These are phyloP conservation scores for Trichoderma harzianum DNA, from an alignment of 2,329 filamentous ascomycete species.

Conservation along the genomic window DNA sequence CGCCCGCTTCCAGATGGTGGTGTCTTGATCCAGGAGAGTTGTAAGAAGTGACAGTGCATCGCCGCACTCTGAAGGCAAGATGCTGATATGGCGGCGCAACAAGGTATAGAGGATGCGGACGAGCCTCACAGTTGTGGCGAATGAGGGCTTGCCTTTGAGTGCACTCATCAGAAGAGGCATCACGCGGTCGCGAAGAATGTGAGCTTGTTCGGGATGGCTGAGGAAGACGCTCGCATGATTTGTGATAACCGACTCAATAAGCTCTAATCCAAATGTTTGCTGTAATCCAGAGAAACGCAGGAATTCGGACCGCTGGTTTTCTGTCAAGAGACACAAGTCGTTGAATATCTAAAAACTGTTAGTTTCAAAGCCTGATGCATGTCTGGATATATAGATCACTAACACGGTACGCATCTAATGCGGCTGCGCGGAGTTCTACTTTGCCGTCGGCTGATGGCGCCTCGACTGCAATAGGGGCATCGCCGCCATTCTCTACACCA, in stretches of 20 bases:
- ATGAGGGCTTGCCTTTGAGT: constrained; percentile 73
- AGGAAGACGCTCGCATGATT: constrained; percentile 81
- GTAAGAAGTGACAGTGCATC: constrained; percentile 78
- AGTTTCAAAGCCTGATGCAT: constrained; percentile 1
- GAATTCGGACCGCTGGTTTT: constrained; percentile 79
- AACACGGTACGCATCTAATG: constrained; percentile 79
- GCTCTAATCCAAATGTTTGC: constrained; percentile 80
- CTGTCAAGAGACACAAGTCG: constrained; percentile 83
- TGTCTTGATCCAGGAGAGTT: constrained; percentile 84
- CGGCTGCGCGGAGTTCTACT: constrained; percentile 68
- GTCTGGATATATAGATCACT: constrained; percentile 19
- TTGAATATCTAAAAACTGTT: constrained; percentile 65
- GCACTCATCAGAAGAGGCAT: constrained; percentile 80
- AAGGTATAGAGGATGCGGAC: constrained; percentile 80
- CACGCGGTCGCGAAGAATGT: constrained; percentile 71
- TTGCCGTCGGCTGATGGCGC: constrained; percentile 63
- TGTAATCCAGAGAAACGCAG: constrained; percentile 75
- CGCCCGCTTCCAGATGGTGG: constrained; percentile 78
- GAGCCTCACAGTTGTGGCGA: constrained; percentile 77
- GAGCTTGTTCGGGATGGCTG: constrained; percentile 73
- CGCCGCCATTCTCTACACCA: constrained; percentile 40
- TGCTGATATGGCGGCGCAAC: constrained; percentile 70
- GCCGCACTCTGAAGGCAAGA: constrained; percentile 75
- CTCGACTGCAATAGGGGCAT: constrained; percentile 60
- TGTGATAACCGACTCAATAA: constrained; percentile 85